A percentile compares a stretch with the other conserved stretches of the same genome.
Evolutionary conservation across 139 green algal genomes (phyloP).

Genomic region (Asterochloris sp.): DNA sequence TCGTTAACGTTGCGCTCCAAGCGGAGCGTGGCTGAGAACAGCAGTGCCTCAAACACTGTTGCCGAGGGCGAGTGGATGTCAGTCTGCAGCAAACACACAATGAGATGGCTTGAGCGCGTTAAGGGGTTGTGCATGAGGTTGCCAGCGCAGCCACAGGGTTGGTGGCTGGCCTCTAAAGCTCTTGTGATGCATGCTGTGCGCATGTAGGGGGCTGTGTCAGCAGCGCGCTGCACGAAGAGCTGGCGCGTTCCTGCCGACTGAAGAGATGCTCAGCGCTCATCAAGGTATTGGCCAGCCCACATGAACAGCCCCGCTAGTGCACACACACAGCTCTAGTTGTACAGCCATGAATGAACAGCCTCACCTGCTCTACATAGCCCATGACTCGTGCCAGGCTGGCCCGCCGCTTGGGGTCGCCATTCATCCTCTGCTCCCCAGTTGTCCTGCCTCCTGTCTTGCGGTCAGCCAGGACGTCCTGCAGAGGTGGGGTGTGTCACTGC

Average conservation of each 20-base stretch:
- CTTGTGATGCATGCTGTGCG: no score
- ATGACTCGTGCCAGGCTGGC: constrained; percentile 49
- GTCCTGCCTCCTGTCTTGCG: constrained; percentile 40
- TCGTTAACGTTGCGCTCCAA: constrained; percentile 29
- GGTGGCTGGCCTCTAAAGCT: no score
- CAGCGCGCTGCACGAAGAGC: no score
- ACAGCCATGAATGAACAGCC: neutral
- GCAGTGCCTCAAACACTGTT: constrained; percentile 45
- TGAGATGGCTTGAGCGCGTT: no score
- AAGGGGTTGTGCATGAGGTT: no score
- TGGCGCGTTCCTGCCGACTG: no score
- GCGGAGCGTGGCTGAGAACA: constrained; percentile 44
- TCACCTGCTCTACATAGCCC: constrained; percentile 42
- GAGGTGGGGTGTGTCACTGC: constrained; percentile 30
- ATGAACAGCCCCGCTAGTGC: no score
- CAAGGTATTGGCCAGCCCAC: no score
- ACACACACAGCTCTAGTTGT: constrained; percentile 6
- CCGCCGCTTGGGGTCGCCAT: constrained; percentile 47
- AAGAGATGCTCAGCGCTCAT: no score
- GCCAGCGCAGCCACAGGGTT: no score
- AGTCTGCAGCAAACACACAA: constrained; percentile 6
- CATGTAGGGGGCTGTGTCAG: no score
- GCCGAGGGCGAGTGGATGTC: constrained; percentile 28
- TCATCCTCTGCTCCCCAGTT: constrained; percentile 53
- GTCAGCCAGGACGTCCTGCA: constrained; percentile 52